These are phyloP conservation scores for Eucalyptus polybractea DNA, from an alignment of 345 rosid genomes.

Conservation along the genomic window DNA sequence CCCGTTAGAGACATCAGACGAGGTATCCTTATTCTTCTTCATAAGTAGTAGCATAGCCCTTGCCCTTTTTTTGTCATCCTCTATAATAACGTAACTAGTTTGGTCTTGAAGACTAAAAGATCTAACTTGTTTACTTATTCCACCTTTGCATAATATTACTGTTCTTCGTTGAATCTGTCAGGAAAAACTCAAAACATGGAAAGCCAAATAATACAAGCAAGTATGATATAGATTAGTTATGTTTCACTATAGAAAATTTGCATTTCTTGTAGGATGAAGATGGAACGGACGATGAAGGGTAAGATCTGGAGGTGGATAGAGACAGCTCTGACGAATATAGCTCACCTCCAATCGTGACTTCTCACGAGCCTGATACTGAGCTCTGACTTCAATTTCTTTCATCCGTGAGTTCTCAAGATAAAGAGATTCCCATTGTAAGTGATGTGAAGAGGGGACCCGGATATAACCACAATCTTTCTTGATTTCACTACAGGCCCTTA, in stretches of 20 bases:
- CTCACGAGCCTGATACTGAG: neutral
- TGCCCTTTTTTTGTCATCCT: neutral
- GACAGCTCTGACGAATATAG: neutral
- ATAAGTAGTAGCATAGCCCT: neutral
- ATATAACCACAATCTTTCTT: neutral
- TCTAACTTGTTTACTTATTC: neutral
- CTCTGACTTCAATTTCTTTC: neutral
- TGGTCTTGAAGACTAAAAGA: neutral
- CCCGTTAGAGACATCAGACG: neutral
- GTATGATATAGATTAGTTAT: neutral
- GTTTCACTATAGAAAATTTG: neutral
- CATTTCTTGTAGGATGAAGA: neutral
- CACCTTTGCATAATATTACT: neutral
- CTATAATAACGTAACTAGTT: neutral
- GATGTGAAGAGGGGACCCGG: neutral
- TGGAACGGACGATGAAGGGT: neutral
- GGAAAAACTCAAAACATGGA: neutral
- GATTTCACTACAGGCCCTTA: neutral
- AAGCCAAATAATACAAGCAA: neutral
- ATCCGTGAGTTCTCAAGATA: neutral
- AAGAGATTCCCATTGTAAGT: neutral
- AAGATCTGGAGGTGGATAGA: neutral
- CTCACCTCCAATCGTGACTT: neutral
- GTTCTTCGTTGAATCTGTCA: neutral
- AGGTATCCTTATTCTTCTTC: neutral